phyloP scores from a whole-genome alignment of 495 filamentous ascomycete species.

The Chaetomium fimeti region DNA sequence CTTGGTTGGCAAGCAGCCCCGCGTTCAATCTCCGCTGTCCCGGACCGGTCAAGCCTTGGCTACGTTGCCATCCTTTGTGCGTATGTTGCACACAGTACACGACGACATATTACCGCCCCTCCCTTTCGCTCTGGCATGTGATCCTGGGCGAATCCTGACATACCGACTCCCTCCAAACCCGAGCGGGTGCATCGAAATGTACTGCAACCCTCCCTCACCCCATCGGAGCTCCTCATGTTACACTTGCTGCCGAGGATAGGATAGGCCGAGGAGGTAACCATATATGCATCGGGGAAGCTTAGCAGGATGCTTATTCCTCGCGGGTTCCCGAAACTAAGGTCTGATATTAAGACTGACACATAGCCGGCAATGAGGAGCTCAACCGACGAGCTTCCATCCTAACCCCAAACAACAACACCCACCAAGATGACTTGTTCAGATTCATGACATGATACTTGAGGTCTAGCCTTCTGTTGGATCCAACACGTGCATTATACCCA shows the following conservation, averaged over 20 bases:
- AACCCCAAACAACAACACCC: background rate
- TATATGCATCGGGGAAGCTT: background rate
- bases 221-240: constrained; percentile 13
- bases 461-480: background rate
- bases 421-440: background rate
- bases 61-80: background rate
- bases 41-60: background rate
- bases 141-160: background rate
- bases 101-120: background rate
- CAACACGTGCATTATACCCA: background rate
- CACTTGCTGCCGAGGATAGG: background rate
- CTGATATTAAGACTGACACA: background rate
- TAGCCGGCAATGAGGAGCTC: background rate
- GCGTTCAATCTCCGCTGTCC: background rate
- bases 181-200: background rate
- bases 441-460: background rate
- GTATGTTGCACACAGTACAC: background rate
- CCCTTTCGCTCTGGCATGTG: background rate
- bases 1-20: background rate
- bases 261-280: background rate
- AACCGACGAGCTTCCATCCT: background rate
- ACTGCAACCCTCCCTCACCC: constrained; percentile 3
- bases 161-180: background rate
- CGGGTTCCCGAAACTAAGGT: background rate
- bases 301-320: background rate